Base-by-base conservation (phyloP, 2,329 filamentous ascomycete species). In the Alternaria panax region DNA sequence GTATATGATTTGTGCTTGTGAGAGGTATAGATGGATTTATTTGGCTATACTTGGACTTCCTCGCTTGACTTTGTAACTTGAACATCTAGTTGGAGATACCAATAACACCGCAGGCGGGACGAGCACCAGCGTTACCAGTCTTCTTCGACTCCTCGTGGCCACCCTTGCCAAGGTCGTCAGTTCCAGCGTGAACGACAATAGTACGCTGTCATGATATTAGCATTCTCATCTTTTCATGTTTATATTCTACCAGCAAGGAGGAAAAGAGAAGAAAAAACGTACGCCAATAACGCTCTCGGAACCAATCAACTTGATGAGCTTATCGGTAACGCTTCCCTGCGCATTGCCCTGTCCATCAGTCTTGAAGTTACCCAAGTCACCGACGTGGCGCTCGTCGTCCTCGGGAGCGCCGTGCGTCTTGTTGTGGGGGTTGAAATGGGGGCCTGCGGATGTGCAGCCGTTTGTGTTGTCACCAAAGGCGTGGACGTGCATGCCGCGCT, bases 401-500 rank as follows among this genome's bases (percentile, higher is more conserved):
- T 82, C 78, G 72, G 92, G 95, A 77, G 90, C 91, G 78, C 95
- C 95, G 86, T 99, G 95, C 73, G 87, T 90, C 88, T 97, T 96
- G 86, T 85, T 84, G 84, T 91, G 87, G 72, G 95, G 95, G 90
- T 99, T 99, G 91, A 97, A 99, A 86, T 99, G 95, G 82, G 95
- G 94, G 54, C 95, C 95, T 70, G 95, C 95, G 70, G 92, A 96
- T 70, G 94, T 98, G 91, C 95, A 99, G 81, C 95, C 95, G 84
- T 99, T 99, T 87, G 95, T 98, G 88, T 98, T 98, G 88, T 98
- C 95, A 80, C 95, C 95, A 78, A 97, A 99, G 81, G 95, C 92
- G 86, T 99, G 95, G 78, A 99, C 90, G 87, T 99, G 95, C 87
- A 98, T 93, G 82, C 92, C 95, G 83, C 95, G 94, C 89, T 96